Base-by-base conservation (phyloP, 2,329 filamentous ascomycete genomes). In the Pseudogymnoascus pannorum region DNA sequence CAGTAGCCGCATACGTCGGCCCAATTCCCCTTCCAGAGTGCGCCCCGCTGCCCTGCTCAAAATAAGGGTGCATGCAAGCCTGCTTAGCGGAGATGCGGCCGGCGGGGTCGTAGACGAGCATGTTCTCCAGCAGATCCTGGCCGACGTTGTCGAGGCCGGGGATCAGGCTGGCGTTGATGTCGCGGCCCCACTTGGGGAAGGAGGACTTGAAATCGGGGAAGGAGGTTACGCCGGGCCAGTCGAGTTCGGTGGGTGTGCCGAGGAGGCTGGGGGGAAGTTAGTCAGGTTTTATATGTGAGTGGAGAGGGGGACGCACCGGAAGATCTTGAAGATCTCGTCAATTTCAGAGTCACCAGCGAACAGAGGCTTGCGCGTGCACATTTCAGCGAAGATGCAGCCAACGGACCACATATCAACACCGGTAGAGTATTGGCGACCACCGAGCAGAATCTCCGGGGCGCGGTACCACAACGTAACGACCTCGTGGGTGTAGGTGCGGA, bases 321-420 rank as follows among this genome's bases (percentile, higher is more conserved):
- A 96, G 73, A 88, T 95, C 78, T 93, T 94, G 81, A 95, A 95
- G 72, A 95, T 95, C 75, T 95, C 91, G 71, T 95, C 91, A 75
- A 95, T 95, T 73, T 95, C 91, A 4, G 90, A 94, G 73, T 96
- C 92, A 62, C 92, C 92, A 11, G 92, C 91, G 79, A 96, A 96
- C 44, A 96, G 80, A 4, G 92, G 91, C 77, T 95, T 96, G 70
- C 91, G 85, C 1, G 92, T 96, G 76, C 91, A 95, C 92, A 96
- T 96, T 76, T 96, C 92, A 8, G 92, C 92, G 74, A 96, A 96
- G 75, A 96, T 96, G 75, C 91, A 94, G 64, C 92, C 92, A 58
- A 92, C 87, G 31, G 90, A 94, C 92, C 92, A 96, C 89, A 96
- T 96, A 72, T 96, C 92, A 42, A 96, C 91, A 62, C 92, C 92